phyloP scores from a whole-genome alignment of 495 filamentous ascomycete genomes.

The Tuber brumale region DNA sequence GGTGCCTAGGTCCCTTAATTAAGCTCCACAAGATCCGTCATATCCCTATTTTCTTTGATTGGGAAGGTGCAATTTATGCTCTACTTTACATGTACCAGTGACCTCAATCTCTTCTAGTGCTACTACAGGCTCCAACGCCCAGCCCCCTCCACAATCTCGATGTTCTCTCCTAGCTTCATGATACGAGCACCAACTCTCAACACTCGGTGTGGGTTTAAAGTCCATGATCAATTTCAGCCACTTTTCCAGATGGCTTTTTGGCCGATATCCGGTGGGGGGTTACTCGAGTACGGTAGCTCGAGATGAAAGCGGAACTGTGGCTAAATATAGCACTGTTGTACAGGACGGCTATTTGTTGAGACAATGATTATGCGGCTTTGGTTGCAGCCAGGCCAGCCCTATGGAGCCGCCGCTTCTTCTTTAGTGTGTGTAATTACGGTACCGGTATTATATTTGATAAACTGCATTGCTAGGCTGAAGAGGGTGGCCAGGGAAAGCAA shows the following conservation, averaged over 20 bases:
- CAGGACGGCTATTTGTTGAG: background rate
- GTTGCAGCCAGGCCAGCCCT: background rate
- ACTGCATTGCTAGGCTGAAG: background rate
- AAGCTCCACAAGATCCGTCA: background rate
- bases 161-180: background rate
- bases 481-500: background rate
- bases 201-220: background rate
- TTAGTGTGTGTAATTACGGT: background rate
- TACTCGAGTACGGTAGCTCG: background rate
- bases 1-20: background rate
- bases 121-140: background rate
- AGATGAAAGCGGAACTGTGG: background rate
- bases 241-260: background rate
- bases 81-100: background rate
- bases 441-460: background rate
- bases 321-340: background rate
- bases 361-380: background rate
- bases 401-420: background rate
- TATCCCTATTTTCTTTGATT: background rate
- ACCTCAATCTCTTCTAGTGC: background rate
- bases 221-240: background rate
- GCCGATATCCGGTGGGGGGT: background rate
- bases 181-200: background rate
- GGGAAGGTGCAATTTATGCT: background rate
- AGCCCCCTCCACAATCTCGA: background rate